Conservation (phyloP, 257 asterid species). For the Solanum chiquidenum region DNA sequence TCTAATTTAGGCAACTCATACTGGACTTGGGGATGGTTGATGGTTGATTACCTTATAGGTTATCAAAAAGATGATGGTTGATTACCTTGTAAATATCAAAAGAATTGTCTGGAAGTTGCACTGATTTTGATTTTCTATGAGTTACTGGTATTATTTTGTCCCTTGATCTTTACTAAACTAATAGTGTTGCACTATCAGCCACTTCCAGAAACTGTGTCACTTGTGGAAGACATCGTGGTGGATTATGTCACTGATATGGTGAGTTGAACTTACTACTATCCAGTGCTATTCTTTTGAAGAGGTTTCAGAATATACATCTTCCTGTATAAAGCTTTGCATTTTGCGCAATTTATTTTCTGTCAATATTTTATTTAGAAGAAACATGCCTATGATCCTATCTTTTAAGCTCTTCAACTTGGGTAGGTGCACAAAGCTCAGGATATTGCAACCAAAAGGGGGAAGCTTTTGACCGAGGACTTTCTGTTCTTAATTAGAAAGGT, state of each 20-base stretch:
- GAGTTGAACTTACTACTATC: conserved; percentile 3
- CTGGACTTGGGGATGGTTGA: not conserved
- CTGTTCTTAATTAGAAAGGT: conserved; percentile 80
- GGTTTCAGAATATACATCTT: not conserved
- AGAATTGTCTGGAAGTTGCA: not conserved
- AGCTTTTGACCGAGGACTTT: conserved; percentile 80
- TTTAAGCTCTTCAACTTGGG: not conserved
- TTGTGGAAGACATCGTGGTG: conserved; percentile 87
- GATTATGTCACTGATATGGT: conserved; percentile 91
- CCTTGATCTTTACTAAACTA: not conserved
- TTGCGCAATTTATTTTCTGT: not conserved
- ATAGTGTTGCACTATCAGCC: conserved; percentile 42
- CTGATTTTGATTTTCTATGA: not conserved
- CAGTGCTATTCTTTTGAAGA: not conserved
- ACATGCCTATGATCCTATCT: not conserved
- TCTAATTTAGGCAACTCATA: not conserved
- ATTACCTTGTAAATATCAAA: not conserved
- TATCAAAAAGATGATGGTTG: not conserved
- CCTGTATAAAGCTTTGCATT: not conserved
- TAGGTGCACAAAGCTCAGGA: conserved; percentile 95
- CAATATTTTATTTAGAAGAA: not conserved
- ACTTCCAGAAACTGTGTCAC: conserved; percentile 83
- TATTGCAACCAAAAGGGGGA: conserved; percentile 70
- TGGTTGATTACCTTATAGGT: not conserved
- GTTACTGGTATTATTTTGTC: not conserved